Base-by-base conservation (phyloP, 768 basidiomycete genomes). In the Agrocybe pediades region DNA sequence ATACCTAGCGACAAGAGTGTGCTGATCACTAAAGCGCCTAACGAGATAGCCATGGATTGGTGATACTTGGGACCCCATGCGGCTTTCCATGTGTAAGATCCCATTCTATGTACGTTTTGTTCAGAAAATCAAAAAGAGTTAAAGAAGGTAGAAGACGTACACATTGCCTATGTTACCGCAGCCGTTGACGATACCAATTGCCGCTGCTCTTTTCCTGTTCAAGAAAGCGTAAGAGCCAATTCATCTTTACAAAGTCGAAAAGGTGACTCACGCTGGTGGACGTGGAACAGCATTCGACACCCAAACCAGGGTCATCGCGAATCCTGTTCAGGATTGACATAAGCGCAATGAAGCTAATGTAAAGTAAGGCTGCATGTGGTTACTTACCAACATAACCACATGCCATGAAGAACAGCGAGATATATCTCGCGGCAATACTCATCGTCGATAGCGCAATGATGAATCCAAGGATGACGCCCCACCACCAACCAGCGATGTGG, bases 361-460 rank as follows among this genome's bases (percentile, higher is more conserved):
- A 29, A 40, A 19, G 25, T 9, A 21, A n/a, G n/a, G 26, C 23
- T 13, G 17, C 17, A 49, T 1, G 20, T 26, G 39, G 29, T 15
- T 30, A 57, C 63, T 43, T 19, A 65, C 64, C 65, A 24, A 61
- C 62, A 42, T 64, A 81, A 46, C 85, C 85, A 47, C 68, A 66
- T 0, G 85, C 77, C 84, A 88, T 85, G 26, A 87, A 70, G 67
- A 86, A 87, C 65, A 87, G 67, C 1, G 82, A 76, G 23, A 87
- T 71, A 57, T 87, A 87, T 49, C 85, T 78, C 1, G 74, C 84
- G 0, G 67, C 76, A n/a, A 74, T 74, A 2, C 67, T 69, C 68
- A 75, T 74, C 0, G 84, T 86, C 1, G 77, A 78, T 17, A 86
- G 63, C 2, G 77, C 78, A 54, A 87, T 84, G 56, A 87, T 80